phyloP scores from a whole-genome alignment of 2,329 filamentous ascomycete genomes.

The Colletotrichum sp. region DNA sequence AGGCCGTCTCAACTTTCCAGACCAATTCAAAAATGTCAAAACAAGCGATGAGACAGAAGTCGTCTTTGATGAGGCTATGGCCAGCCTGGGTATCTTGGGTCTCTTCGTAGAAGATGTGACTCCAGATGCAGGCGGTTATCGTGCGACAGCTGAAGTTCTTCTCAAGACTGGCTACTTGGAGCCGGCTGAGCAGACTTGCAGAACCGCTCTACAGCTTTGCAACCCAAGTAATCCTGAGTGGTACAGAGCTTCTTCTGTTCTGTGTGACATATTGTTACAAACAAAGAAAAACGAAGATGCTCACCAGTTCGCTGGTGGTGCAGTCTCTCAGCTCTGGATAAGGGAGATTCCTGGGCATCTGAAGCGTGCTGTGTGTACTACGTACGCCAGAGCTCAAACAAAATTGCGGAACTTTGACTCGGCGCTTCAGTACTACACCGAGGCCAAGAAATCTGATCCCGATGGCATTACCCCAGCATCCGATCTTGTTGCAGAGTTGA shows the following conservation, averaged over 20 bases:
- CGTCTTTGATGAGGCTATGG: not conserved
- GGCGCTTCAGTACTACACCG: not conserved
- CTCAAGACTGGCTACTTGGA: not conserved
- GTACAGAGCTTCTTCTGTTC: not conserved
- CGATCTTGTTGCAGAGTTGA: not conserved
- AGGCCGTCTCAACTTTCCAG: not conserved
- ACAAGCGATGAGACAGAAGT: not conserved
- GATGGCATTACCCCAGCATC: not conserved
- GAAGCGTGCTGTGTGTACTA: not conserved
- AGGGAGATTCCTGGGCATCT: not conserved
- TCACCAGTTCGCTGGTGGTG: not conserved
- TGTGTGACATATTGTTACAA: not conserved
- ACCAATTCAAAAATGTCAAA: not conserved
- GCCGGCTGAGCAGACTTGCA: not conserved
- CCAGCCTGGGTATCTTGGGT: not conserved
- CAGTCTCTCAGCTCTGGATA: not conserved
- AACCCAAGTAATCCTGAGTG: not conserved
- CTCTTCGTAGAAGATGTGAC: not conserved
- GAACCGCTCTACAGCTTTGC: not conserved
- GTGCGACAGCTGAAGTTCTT: not conserved
- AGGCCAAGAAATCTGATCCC: not conserved
- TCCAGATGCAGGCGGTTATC: not conserved
- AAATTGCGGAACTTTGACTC: not conserved
- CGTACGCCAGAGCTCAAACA: not conserved
- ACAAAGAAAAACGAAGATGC: not conserved